Evolutionary conservation across 495 filamentous ascomycete species (phyloP), one percentile per base, ranked within the genome.

Genomic region (Aspergillus baeticus): DNA sequence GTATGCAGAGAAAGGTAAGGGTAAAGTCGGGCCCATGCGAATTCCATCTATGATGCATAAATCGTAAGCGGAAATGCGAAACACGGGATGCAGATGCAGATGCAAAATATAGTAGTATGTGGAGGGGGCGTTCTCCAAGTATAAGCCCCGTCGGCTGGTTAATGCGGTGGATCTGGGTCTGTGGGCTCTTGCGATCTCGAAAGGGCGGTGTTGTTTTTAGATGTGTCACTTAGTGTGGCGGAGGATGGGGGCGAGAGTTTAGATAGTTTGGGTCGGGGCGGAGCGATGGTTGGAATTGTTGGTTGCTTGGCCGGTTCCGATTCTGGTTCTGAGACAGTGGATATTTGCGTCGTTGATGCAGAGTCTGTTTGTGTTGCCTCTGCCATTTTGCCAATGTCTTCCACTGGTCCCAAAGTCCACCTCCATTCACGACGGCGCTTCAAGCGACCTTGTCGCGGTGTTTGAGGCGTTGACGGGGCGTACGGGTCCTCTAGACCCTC

Each of bases 351-450:
- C 22, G 17, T 22, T 26, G 54, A 41, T 18, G 41, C 20, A 10
- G 54, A 34, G 11, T 43, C 23, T 6, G 49, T 6, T 15, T 29
- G 49, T 13, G 41, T 7, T 29, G 59, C 15, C 18, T 55, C 37
- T 23, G 20, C 23, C 7, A 7, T 44, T 21, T 41, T 55, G 35
- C 6, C 36, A 23, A 20, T 55, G 37, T 55, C 35, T 3, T 69
- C 55, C 5, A 74, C 20, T 6, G 81, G 76, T 0, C 73, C 80
- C 14, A 85, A 60, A 3, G 82, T 85, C 82, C 82, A 85, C 46
- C 69, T 66, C 82, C 82, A 85, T 62, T 81, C 76, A 17, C 81
- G 64, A 5, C 77, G 73, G 20, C 78, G 77, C 51, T 83, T 84
- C 51, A 63, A 64, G 2, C 80, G 75, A 21, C 68, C 70, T 20